A percentile compares a stretch with the other conserved stretches of the same genome.
Evolutionary conservation across 2,329 filamentous ascomycete species (phyloP).

Genomic region (Xylaria sp.): DNA sequence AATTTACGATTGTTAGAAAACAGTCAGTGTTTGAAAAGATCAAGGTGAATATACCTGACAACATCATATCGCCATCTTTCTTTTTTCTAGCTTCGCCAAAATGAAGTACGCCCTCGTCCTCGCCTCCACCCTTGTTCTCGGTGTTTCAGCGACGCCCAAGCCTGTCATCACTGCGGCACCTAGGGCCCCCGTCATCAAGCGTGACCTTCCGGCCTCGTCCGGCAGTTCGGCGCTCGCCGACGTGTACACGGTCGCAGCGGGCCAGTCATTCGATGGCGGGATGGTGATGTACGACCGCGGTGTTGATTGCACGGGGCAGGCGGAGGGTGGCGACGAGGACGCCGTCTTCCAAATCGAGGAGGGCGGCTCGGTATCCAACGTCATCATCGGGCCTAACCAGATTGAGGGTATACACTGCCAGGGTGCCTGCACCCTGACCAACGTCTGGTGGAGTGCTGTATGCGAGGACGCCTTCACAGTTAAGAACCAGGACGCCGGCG

Average conservation of each 20-base stretch:
- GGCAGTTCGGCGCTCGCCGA: slow-evolving; percentile 1
- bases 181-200: slow-evolving; percentile 10
- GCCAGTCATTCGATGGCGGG: slow-evolving; percentile 5
- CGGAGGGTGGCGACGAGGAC: neutral
- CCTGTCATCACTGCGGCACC: slow-evolving; percentile 1
- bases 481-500: slow-evolving; percentile 52
- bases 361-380: slow-evolving; percentile 7
- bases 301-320: slow-evolving; percentile 4
- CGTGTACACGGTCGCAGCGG: slow-evolving; percentile 4
- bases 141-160: neutral
- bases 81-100: neutral
- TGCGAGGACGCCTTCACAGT: slow-evolving; percentile 54
- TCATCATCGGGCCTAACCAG: slow-evolving; percentile 9
- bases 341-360: slow-evolving; percentile 9
- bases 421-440: slow-evolving; percentile 11
- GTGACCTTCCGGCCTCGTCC: slow-evolving; percentile 1
- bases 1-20: neutral
- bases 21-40: neutral
- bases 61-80: neutral
- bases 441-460: slow-evolving; percentile 53
- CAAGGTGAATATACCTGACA: neutral
- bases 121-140: neutral
- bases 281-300: slow-evolving; percentile 3
- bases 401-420: slow-evolving; percentile 2
- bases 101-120: slow-evolving; percentile 5